Evolutionary conservation across 345 rosid genomes (phyloP), one percentile per base, ranked within the genome.

Genomic region (Noccaea bulbosa): DNA sequence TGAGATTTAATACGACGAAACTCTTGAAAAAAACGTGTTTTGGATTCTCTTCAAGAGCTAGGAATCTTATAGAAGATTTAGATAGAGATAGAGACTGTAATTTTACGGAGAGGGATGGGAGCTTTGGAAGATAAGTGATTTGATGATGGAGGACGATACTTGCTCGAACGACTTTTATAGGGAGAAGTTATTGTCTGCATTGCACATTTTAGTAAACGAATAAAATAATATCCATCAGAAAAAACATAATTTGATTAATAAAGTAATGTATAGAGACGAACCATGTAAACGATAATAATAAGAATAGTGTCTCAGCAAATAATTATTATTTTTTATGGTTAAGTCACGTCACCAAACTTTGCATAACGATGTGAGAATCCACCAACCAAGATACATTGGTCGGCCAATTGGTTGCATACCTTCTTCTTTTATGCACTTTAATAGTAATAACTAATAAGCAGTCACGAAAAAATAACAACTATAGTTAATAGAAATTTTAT

Each of bases 381-480:
- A 74, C 73, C 78, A 67, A 67, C 73, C 69, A 67, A 67, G 35
- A 74, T 24, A 44, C 73, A 74, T 44, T 60, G 45, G 78, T 67
- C 78, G 78, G 78, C 78, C 73, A 74, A 67, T 74, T 67, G 67
- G 73, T 74, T 67, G 34, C 73, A 74, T 35, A 2, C 20, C 62
- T 34, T 51, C 34, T 67, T 67, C 6, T 59, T 67, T 44, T 74
- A 73, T 72, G 34, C 59, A 65, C 35, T 37, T 54, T 5, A 37
- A 47, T 27, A 11, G 30, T 27, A 27, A 27, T 22, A 22, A 22
- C n/a, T n/a, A n/a, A 7, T 12, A 27, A 55, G 50, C 54, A 65
- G 39, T 11, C 11, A 37, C 11, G 2, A 27, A 56, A 14, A 5
- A 7, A 7, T 41, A 46, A 4, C 12, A 4, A 12, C 7, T 17